Evolutionary conservation across 495 filamentous ascomycete genomes (phyloP).

Genomic region (Aspergillus funiculosus): DNA sequence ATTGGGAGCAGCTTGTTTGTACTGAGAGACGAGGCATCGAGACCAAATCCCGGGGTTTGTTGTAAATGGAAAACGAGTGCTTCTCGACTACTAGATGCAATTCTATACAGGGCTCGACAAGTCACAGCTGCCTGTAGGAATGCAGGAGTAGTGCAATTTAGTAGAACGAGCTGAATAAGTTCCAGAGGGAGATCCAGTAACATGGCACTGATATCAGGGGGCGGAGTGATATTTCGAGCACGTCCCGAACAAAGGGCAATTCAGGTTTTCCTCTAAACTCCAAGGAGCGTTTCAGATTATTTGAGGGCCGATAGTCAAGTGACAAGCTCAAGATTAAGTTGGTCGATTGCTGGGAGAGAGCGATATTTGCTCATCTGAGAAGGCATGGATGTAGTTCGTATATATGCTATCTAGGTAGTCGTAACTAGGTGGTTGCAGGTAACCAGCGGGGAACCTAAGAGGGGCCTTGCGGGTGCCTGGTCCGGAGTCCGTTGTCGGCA

Average conservation of each 20-base stretch:
- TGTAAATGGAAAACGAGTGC: constrained; percentile 31
- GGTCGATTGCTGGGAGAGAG: no score
- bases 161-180: constrained; percentile 37
- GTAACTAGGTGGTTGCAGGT: neutral
- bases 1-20: constrained; percentile 27
- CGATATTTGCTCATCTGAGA: no score
- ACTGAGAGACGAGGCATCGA: constrained; percentile 12
- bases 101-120: constrained; percentile 61
- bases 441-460: neutral
- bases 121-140: constrained; percentile 33
- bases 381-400: no score
- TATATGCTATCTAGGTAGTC: no score
- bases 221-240: no score
- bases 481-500: neutral
- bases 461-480: neutral
- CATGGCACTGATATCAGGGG: constrained; percentile 17
- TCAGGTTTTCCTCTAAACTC: no score
- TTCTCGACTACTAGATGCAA: constrained; percentile 66
- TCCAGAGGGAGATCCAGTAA: constrained; percentile 36
- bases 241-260: no score
- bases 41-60: constrained; percentile 26
- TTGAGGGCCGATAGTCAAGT: no score
- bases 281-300: no score
- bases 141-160: constrained; percentile 25
- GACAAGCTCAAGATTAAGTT: no score